Percentiles rank a stretch among this genome's conserved stretches.
Conservation (phyloP, 2,329 filamentous ascomycete species). For the Verticillium albo-atrum region DNA sequence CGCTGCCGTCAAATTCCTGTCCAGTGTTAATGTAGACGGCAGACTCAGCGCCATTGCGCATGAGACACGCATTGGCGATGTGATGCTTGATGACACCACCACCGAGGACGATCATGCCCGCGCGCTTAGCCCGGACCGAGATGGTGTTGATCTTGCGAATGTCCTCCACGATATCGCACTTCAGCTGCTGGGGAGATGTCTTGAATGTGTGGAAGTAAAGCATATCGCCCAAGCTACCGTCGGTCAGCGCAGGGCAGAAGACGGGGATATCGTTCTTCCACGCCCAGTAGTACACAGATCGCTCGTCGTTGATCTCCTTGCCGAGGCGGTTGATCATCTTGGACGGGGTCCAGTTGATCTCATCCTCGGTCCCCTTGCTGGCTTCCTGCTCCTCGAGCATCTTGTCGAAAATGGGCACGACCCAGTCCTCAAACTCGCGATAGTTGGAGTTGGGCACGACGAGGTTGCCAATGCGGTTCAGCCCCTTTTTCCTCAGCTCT, state of each 20-base stretch:
- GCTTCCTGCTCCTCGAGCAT: conserved; percentile 94
- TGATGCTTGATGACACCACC: conserved; percentile 97
- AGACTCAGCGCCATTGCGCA: conserved; percentile 95
- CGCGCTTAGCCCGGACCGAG: conserved; percentile 77
- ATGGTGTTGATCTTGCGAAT: conserved; percentile 91
- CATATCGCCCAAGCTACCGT: conserved; percentile 96
- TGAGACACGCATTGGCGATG: conserved; percentile 94
- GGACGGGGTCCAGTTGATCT: conserved; percentile 88
- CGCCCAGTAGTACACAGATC: conserved; percentile 94
- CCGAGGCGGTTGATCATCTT: conserved; percentile 88
- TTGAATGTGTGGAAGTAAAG: conserved; percentile 97
- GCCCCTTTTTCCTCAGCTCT: conserved; percentile 73
- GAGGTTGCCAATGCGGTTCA: conserved; percentile 95
- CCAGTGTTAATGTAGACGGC: conserved; percentile 98
- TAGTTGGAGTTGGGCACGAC: conserved; percentile 97
- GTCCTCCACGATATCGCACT: conserved; percentile 89
- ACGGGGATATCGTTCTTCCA: conserved; percentile 96
- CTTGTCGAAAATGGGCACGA: conserved; percentile 87
- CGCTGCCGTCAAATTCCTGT: conserved; percentile 95
- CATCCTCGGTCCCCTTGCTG: conserved; percentile 57
- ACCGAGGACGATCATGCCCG: conserved; percentile 92
- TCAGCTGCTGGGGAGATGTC: conserved; percentile 72
- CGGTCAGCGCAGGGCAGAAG: conserved; percentile 93
- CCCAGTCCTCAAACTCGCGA: conserved; percentile 96
- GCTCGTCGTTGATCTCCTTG: conserved; percentile 89